Percentiles rank a stretch among this genome's conserved stretches.
These are phyloP conservation scores for Nepenthes mirabilis DNA, from an alignment of 148 eudicot genomes.

Conservation along the genomic window DNA sequence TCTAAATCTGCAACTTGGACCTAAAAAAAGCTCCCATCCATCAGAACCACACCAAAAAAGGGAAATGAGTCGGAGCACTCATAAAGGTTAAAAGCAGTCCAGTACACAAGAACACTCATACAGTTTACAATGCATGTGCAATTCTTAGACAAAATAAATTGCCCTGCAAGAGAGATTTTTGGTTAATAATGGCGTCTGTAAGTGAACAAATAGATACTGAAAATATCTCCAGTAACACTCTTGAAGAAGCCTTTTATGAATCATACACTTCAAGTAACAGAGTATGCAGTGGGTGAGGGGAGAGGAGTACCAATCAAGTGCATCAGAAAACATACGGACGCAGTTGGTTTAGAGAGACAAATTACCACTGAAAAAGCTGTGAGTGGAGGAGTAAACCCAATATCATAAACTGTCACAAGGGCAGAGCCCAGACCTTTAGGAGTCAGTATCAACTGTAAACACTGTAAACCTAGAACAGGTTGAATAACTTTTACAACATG, in stretches of 20 bases:
- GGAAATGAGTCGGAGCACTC: no score
- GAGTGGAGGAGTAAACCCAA: slow-evolving; percentile 70
- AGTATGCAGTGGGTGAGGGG: slow-evolving; percentile 1
- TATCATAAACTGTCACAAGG: slow-evolving; percentile 54
- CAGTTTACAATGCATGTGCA: no score
- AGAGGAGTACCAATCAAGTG: neutral
- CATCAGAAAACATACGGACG: neutral
- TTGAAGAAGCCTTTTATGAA: no score
- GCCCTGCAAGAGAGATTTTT: neutral
- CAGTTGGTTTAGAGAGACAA: slow-evolving; percentile 4
- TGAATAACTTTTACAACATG: slow-evolving; percentile 53
- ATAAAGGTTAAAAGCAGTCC: no score
- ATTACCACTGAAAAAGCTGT: slow-evolving; percentile 54
- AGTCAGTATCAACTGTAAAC: slow-evolving; percentile 44
- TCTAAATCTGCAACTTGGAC: slow-evolving; percentile 80
- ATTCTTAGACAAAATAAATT: neutral
- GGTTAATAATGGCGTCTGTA: no score
- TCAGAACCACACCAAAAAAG: slow-evolving; percentile 1
- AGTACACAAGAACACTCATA: no score
- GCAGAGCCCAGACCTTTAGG: slow-evolving; percentile 68
- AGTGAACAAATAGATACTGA: no score
- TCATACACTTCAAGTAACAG: neutral
- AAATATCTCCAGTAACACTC: no score
- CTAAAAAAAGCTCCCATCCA: slow-evolving; percentile 14
- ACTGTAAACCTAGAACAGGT: slow-evolving; percentile 35